Evolutionary conservation across 306 rosid genomes (phyloP), one percentile per base, ranked within the genome.

Genomic region (Luffa acutangula): DNA sequence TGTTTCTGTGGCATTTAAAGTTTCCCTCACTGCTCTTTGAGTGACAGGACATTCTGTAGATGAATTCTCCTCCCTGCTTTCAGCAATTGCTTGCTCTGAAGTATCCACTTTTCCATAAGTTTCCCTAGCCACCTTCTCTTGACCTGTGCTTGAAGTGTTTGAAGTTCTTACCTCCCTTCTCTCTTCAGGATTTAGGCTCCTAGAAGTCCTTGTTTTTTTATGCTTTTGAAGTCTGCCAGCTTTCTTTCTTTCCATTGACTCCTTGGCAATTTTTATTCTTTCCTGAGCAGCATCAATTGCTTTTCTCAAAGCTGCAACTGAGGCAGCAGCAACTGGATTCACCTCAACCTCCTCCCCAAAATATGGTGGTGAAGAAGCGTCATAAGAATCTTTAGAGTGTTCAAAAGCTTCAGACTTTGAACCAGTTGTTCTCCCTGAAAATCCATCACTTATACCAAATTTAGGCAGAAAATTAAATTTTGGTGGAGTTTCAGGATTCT

Each of bases 231-330:
- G 81, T 52, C 97, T 85, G 64, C 76, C 87, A 69, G 78, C 88
- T 85, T 91, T 94, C 90, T 85, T 92, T 89, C 90, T 89, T 84
- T 88, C 90, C 95, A 87, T 89, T 2, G 83, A 83, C 77, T 89
- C 97, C 85, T 87, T 88, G 25, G 95, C 98, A 80, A 89, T 70
- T 80, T 85, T 87, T 51, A 92, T 84, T 73, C 87, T 92, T 80
- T 89, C 87, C 87, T 89, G 93, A 85, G 98, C 97, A 84, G 83
- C 98, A 87, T 92, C 97, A 81, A 92, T 91, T 78, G 98, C 98
- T 92, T 89, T 94, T 79, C 83, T 88, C 88, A 94, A 87, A 81
- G 97, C 93, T 67, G 97, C 98, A 52, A 87, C 88, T 25, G 97
- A 92, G 81, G 92, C 91, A 75, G 97, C 97, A 17, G 92, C 95